Evolutionary conservation across 441 rosid species (phyloP).

Genomic region (Croton laevigatus): DNA sequence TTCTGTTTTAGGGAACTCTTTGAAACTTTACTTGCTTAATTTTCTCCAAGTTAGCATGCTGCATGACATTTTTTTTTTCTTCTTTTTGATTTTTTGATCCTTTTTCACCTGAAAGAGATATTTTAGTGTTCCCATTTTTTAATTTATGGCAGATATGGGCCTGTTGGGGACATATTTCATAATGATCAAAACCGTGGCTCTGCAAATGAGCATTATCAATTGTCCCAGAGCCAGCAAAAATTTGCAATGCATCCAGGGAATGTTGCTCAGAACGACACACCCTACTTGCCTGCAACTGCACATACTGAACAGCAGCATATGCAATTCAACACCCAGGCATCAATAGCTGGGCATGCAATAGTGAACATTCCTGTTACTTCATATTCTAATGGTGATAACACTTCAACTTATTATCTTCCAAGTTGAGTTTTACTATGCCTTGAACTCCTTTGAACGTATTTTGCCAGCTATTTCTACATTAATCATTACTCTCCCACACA

Average conservation of each 20-base stretch:
- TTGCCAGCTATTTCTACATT: background rate
- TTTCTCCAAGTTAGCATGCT: background rate
- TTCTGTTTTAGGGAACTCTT: background rate
- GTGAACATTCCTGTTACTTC: background rate
- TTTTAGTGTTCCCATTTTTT: background rate
- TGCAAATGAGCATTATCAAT: conserved; percentile 26
- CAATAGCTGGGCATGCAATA: background rate
- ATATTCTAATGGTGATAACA: background rate
- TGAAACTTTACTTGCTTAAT: background rate
- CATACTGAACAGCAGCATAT: conserved; percentile 7
- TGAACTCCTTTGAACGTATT: background rate
- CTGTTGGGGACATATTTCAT: conserved; percentile 19
- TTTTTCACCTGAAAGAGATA: background rate
- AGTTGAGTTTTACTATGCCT: background rate
- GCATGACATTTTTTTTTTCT: background rate
- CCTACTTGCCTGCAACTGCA: conserved; percentile 19
- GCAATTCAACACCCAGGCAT: background rate
- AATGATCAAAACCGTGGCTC: conserved; percentile 15
- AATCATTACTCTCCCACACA: background rate
- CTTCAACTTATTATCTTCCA: background rate
- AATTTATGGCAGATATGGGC: conserved; percentile 33
- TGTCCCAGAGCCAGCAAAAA: conserved; percentile 26
- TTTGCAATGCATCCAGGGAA: conserved; percentile 24
- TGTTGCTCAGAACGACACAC: conserved; percentile 20
- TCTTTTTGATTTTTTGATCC: background rate